Conservation (phyloP, 441 rosid species). For the Macaranga tanarius region DNA sequence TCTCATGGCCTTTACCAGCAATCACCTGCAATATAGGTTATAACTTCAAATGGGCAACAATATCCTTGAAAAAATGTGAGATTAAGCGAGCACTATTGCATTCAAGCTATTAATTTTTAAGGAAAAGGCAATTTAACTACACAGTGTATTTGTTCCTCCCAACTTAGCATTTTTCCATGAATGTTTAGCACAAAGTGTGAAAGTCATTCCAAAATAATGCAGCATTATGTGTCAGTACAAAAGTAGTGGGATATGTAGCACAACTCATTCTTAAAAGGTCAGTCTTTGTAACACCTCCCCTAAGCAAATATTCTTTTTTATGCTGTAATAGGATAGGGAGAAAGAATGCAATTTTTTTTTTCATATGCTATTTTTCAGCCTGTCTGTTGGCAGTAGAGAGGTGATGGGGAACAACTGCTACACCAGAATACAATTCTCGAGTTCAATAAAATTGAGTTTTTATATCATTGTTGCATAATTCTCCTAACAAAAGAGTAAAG, state of each 20-base stretch:
- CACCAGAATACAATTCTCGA: background rate
- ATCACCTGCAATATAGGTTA: constrained; percentile 52
- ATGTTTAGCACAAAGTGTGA: background rate
- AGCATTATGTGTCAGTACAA: background rate
- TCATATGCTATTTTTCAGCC: background rate
- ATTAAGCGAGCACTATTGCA: background rate
- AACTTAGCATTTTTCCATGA: background rate
- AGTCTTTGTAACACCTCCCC: too few relatives aligned
- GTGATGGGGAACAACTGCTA: background rate
- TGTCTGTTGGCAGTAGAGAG: background rate
- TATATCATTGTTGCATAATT: constrained; percentile 3
- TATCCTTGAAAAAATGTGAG: background rate
- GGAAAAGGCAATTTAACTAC: background rate
- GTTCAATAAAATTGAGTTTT: background rate
- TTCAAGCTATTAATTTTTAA: background rate
- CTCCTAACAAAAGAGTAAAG: background rate
- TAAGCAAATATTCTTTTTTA: background rate
- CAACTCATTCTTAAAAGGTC: too few relatives aligned
- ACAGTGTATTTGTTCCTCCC: background rate
- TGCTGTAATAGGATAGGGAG: background rate
- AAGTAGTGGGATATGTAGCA: background rate
- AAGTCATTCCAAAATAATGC: background rate
- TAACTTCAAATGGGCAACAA: background rate
- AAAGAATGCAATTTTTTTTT: background rate
- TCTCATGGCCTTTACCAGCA: constrained; percentile 94